Evolutionary conservation across 495 filamentous ascomycete species (phyloP).

Genomic region (Penicillium lividum): DNA sequence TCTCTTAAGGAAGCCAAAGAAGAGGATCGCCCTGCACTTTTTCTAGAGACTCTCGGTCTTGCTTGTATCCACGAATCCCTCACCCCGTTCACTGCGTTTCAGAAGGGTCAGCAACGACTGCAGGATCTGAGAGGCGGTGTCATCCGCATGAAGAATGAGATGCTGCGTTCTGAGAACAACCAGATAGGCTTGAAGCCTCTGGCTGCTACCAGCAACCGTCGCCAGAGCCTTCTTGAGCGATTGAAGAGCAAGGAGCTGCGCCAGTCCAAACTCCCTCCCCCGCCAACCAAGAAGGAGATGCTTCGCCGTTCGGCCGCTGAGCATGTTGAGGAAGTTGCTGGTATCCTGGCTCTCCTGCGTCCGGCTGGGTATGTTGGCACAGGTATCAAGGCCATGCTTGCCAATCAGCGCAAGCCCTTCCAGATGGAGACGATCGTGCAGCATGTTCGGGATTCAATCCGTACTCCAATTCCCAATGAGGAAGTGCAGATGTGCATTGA

Average conservation of each 20-base stretch:
- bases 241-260: constrained; percentile 47
- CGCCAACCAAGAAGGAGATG: constrained; percentile 45
- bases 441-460: constrained; percentile 43
- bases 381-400: constrained; percentile 34
- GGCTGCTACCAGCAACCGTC: constrained; percentile 37
- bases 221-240: constrained; percentile 44
- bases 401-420: constrained; percentile 43
- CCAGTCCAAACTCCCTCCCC: constrained; percentile 46
- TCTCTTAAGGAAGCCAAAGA: constrained; percentile 26
- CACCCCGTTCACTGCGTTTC: constrained; percentile 42
- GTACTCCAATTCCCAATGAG: constrained; percentile 40
- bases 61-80: constrained; percentile 44
- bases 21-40: constrained; percentile 25
- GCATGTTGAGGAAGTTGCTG: constrained; percentile 45
- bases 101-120: constrained; percentile 48
- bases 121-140: constrained; percentile 48
- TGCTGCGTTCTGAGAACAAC: constrained; percentile 25
- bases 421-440: constrained; percentile 39
- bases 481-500: constrained; percentile 48
- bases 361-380: constrained; percentile 38
- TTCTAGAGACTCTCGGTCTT: constrained; percentile 38
- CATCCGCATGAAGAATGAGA: constrained; percentile 43
- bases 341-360: constrained; percentile 39
- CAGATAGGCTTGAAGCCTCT: constrained; percentile 21
- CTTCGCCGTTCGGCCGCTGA: constrained; percentile 41